Evolutionary conservation across 1,284 basidiomycete genomes (phyloP).

Genomic region (Vanrija sp.): DNA sequence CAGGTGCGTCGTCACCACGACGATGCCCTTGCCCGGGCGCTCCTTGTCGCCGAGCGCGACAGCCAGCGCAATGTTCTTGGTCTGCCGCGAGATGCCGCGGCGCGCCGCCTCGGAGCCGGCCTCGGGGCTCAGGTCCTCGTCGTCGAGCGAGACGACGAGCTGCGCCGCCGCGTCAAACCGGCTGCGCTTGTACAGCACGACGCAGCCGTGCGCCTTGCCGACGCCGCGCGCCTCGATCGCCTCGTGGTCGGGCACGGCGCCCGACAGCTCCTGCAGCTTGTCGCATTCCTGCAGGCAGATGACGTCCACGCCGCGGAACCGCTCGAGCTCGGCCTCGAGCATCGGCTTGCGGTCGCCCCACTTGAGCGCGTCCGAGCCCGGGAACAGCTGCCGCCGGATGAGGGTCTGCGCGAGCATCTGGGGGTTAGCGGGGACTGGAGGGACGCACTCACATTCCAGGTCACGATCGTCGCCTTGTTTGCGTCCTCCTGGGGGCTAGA

Average conservation of each 20-base stretch:
- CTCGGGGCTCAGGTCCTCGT: conserved; percentile 9
- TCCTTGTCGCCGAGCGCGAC: conserved; percentile 59
- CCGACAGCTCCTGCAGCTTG: conserved; percentile 64
- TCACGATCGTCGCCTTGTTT: conserved; percentile 67
- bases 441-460: conserved; percentile 50
- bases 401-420: conserved; percentile 56
- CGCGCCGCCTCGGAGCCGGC: neutral
- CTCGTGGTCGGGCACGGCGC: conserved; percentile 53
- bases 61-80: conserved; percentile 76
- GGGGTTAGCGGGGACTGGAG: neutral
- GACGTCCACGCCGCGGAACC: conserved; percentile 61
- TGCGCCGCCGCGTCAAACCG: conserved; percentile 53
- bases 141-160: conserved; percentile 8
- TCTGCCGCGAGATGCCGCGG: conserved; percentile 63
- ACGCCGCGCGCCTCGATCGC: conserved; percentile 63
- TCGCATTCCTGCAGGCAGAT: conserved; percentile 62
- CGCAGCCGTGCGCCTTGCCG: conserved; percentile 74
- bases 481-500: conserved; percentile 50
- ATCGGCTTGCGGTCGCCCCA: conserved; percentile 66
- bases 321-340: conserved; percentile 66
- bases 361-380: conserved; percentile 70
- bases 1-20: conserved; percentile 63
- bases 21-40: conserved; percentile 51
- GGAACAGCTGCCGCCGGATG: conserved; percentile 67
- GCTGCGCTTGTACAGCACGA: conserved; percentile 64